Conservation (phyloP, 305 asterid species). For the Fraxinus ornus region DNA sequence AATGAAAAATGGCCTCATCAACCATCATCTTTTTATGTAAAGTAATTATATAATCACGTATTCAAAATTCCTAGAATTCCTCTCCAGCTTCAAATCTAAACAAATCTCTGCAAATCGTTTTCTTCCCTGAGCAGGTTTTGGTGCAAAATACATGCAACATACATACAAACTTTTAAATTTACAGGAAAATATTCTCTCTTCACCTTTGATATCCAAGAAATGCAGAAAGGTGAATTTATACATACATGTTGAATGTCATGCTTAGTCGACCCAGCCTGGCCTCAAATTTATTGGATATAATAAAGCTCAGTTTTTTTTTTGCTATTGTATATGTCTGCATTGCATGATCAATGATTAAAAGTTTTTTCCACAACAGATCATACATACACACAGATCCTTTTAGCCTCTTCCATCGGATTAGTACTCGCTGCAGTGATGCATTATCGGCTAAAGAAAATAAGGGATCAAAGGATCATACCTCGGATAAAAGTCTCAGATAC, state of each 20-base stretch:
- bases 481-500: conserved; percentile 48
- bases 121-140: neutral
- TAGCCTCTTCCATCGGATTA: conserved; percentile 72
- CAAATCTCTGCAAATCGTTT: neutral
- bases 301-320: neutral
- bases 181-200: conserved; percentile 16
- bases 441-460: conserved; percentile 50
- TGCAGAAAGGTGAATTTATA: conserved; percentile 31
- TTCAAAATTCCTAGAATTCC: neutral
- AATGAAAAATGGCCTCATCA: neutral
- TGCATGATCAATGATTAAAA: no score
- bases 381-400: conserved; percentile 52
- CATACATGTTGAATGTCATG: neutral
- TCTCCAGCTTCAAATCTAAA: neutral
- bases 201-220: conserved; percentile 25
- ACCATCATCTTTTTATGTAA: neutral
- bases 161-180: conserved; percentile 16
- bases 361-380: conserved; percentile 14
- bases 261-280: neutral
- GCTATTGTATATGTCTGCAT: no score
- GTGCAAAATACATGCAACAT: neutral
- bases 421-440: conserved; percentile 67
- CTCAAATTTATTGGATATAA: neutral
- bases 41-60: neutral
- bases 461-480: conserved; percentile 60